Percentiles rank a stretch among this genome's conserved stretches.
Evolutionary conservation across 495 filamentous ascomycete genomes (phyloP).

Genomic region (Neurospora intermedia): DNA sequence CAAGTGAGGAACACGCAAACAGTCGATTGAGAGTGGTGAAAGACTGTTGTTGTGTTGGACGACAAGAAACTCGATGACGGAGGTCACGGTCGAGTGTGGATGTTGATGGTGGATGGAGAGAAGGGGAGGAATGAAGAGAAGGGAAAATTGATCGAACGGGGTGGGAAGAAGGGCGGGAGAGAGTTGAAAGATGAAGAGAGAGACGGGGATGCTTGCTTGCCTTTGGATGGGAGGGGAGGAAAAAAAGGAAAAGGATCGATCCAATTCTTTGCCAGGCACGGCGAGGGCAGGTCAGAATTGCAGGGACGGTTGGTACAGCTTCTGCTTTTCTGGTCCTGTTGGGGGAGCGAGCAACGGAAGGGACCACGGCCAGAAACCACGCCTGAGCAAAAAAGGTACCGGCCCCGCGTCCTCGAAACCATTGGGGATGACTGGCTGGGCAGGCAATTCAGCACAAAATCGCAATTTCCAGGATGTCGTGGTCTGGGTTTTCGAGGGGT

Average conservation of each 20-base stretch:
- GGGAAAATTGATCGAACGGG: not conserved
- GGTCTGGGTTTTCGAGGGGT: slow-evolving; percentile 14
- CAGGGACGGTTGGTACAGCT: not conserved
- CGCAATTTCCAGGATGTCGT: slow-evolving; percentile 5
- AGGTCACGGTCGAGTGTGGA: not conserved
- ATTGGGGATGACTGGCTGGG: slow-evolving; percentile 17
- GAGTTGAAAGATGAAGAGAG: not conserved
- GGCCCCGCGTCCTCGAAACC: slow-evolving; percentile 17
- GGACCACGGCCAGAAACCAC: not conserved
- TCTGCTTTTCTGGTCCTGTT: slow-evolving; percentile 8
- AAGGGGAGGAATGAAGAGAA: not conserved
- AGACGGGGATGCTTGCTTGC: slow-evolving; percentile 7
- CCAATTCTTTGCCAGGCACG: not conserved
- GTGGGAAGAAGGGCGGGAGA: slow-evolving; percentile 2
- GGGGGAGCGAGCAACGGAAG: slow-evolving; percentile 1
- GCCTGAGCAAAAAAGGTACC: slow-evolving; percentile 18
- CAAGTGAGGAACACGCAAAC: slow-evolving; percentile 12
- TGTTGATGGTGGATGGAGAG: not conserved
- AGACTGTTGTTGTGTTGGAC: not conserved
- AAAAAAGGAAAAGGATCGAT: not conserved
- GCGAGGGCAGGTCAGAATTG: not conserved
- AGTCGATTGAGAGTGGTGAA: slow-evolving; percentile 3
- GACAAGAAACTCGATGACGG: not conserved
- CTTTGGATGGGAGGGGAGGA: slow-evolving; percentile 9
- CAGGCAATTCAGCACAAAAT: not conserved